phyloP scores from a whole-genome alignment of 2,329 filamentous ascomycete genomes.

The Sporothrix variecibatus region DNA sequence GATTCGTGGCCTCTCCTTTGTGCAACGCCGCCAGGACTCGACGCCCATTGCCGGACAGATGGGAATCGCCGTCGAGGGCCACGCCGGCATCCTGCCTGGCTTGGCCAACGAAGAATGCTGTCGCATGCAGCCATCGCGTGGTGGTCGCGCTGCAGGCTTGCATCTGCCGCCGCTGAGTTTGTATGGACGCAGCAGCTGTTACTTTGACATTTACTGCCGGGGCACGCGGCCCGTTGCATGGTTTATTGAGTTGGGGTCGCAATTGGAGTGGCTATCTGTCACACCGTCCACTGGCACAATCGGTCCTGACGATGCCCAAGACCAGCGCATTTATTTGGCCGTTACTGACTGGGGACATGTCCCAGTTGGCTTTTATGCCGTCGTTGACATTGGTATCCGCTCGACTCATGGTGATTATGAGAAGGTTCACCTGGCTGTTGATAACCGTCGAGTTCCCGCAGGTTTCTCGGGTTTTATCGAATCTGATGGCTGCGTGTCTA shows the following conservation, averaged over 20 bases:
- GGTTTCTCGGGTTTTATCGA: neutral
- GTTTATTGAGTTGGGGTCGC: too few species aligned
- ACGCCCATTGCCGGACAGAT: slow-evolving; percentile 53
- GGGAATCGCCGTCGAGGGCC: slow-evolving; percentile 55
- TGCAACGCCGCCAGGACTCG: neutral
- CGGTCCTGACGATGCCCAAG: too few species aligned
- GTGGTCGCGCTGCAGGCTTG: neutral
- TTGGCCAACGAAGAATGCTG: slow-evolving; percentile 57
- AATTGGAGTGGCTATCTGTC: too few species aligned
- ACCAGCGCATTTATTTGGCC: neutral
- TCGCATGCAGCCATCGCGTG: slow-evolving; percentile 46
- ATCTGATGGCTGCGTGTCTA: neutral
- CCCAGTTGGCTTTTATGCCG: neutral
- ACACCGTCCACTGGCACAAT: too few species aligned
- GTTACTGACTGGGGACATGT: neutral
- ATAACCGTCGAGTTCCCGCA: neutral
- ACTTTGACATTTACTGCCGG: neutral
- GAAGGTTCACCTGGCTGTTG: neutral
- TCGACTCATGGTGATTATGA: neutral
- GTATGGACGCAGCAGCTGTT: neutral
- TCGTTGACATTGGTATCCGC: neutral
- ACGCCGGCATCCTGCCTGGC: slow-evolving; percentile 38
- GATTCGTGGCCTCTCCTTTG: neutral
- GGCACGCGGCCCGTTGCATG: neutral
- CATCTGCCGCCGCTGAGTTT: neutral